Conservation (phyloP, 2,329 filamentous ascomycete species). For the Xylariomycetidae sp. region DNA sequence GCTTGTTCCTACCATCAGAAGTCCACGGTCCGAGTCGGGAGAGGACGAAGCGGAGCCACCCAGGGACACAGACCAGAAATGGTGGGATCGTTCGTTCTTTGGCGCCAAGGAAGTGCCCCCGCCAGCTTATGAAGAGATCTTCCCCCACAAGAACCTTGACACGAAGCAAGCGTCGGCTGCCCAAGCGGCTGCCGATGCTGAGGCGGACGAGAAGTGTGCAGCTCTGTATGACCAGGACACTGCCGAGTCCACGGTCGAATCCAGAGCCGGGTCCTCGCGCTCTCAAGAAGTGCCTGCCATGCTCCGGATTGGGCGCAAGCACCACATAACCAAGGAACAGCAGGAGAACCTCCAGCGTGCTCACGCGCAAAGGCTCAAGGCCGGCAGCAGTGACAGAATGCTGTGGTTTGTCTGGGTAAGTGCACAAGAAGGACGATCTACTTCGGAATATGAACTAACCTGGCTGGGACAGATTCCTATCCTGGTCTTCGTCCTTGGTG, state of each 20-base stretch:
- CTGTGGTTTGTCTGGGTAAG: conserved; percentile 64
- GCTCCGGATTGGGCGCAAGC: conserved; percentile 57
- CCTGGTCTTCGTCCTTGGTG: conserved; percentile 28
- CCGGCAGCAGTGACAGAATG: conserved; percentile 56
- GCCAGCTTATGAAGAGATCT: conserved; percentile 76
- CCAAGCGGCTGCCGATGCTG: conserved; percentile 51
- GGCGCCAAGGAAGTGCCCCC: conserved; percentile 47
- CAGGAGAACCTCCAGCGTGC: conserved; percentile 57
- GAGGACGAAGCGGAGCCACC: conserved; percentile 30
- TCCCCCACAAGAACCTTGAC: conserved; percentile 50
- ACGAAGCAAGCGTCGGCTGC: conserved; percentile 53
- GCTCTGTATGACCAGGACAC: conserved; percentile 44
- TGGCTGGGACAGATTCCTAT: conserved; percentile 29
- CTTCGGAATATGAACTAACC: conserved; percentile 10
- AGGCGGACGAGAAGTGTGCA: conserved; percentile 53
- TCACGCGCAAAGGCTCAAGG: conserved; percentile 58
- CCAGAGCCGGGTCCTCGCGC: conserved; percentile 11
- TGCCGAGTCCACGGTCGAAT: conserved; percentile 12
- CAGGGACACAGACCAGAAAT: conserved; percentile 48
- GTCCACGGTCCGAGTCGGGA: conserved; percentile 42
- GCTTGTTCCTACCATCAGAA: conserved; percentile 60
- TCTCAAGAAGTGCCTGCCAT: conserved; percentile 32
- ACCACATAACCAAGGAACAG: conserved; percentile 59
- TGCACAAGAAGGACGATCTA: background rate
- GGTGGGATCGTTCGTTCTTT: conserved; percentile 61